Conservation (phyloP, 192 early-diverging fungal genomes). For the Coemansia sp. region DNA sequence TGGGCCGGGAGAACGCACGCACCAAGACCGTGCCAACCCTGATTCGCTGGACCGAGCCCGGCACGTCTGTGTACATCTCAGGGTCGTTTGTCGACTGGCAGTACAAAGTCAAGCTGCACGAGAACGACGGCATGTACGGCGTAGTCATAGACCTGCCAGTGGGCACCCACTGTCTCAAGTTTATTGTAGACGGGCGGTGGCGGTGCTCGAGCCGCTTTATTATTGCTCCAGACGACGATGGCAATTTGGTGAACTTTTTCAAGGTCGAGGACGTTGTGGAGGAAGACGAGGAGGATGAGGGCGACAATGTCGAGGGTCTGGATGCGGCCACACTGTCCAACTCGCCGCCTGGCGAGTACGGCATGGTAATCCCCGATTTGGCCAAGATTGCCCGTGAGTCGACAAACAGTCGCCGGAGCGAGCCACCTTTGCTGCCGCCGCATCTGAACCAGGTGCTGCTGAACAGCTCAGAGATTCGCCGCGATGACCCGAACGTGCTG, state of each 20-base stretch:
- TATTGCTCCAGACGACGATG: slow-evolving; percentile 89
- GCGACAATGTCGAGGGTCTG: slow-evolving; percentile 52
- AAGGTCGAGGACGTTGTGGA: slow-evolving; percentile 73
- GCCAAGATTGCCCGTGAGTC: slow-evolving; percentile 43
- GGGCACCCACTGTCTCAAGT: slow-evolving; percentile 95
- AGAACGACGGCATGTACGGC: slow-evolving; percentile 42
- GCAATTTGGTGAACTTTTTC: slow-evolving; percentile 94
- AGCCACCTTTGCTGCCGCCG: slow-evolving; percentile 86
- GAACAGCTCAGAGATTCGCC: slow-evolving; percentile 66
- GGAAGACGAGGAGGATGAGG: slow-evolving; percentile 43
- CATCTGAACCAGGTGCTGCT: slow-evolving; percentile 92
- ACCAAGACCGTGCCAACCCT: slow-evolving; percentile 75
- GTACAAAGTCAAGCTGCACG: slow-evolving; percentile 79
- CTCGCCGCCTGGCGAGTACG: slow-evolving; percentile 67
- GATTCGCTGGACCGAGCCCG: slow-evolving; percentile 75
- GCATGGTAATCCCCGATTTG: slow-evolving; percentile 59
- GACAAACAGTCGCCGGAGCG: slow-evolving; percentile 45
- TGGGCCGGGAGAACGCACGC: too few species aligned
- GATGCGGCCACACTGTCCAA: slow-evolving; percentile 53
- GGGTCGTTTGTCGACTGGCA: slow-evolving; percentile 98
- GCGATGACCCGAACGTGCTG: slow-evolving; percentile 78
- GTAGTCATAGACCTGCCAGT: slow-evolving; percentile 78
- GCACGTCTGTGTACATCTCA: slow-evolving; percentile 84
- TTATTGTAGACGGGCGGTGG: slow-evolving; percentile 99
- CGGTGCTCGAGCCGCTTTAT: slow-evolving; percentile 89